These are phyloP conservation scores for Geranomyces michiganensis DNA, from an alignment of 192 early-diverging fungal genomes.

Conservation along the genomic window DNA sequence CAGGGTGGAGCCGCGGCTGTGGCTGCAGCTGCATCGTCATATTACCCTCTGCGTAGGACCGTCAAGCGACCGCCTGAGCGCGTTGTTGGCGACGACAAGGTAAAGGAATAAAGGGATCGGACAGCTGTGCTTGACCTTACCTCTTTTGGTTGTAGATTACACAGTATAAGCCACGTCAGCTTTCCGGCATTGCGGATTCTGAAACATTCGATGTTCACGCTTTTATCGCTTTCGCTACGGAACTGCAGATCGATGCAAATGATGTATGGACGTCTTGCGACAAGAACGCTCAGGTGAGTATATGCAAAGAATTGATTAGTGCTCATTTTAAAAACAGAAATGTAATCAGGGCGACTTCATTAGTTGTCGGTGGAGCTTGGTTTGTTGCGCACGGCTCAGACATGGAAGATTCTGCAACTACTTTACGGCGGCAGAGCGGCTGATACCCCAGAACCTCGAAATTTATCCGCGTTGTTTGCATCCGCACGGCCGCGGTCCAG, in stretches of 20 bases:
- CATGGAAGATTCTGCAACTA: slow-evolving; percentile 74
- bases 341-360: background rate
- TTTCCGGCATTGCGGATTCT: slow-evolving; percentile 34
- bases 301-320: too few species aligned
- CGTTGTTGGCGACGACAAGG: slow-evolving; percentile 13
- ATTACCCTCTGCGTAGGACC: slow-evolving; percentile 20
- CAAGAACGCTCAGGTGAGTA: slow-evolving; percentile 4
- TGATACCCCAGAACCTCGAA: slow-evolving; percentile 30
- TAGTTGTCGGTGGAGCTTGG: slow-evolving; percentile 66
- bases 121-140: too few species aligned
- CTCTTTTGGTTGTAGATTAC: slow-evolving; percentile 6
- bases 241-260: slow-evolving; percentile 55
- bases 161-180: slow-evolving; percentile 25
- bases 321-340: too few species aligned
- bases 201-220: slow-evolving; percentile 66
- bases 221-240: slow-evolving; percentile 70
- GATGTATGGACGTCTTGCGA: slow-evolving; percentile 46
- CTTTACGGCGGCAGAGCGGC: slow-evolving; percentile 50
- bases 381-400: slow-evolving; percentile 65
- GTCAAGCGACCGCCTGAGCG: slow-evolving; percentile 32
- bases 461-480: slow-evolving; percentile 25
- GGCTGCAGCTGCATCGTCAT: slow-evolving; percentile 5
- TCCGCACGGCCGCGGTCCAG: too few species aligned
- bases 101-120: too few species aligned
- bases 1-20: background rate